Evolutionary conservation across 148 eudicot species (phyloP).

Genomic region (Spergularia marina): DNA sequence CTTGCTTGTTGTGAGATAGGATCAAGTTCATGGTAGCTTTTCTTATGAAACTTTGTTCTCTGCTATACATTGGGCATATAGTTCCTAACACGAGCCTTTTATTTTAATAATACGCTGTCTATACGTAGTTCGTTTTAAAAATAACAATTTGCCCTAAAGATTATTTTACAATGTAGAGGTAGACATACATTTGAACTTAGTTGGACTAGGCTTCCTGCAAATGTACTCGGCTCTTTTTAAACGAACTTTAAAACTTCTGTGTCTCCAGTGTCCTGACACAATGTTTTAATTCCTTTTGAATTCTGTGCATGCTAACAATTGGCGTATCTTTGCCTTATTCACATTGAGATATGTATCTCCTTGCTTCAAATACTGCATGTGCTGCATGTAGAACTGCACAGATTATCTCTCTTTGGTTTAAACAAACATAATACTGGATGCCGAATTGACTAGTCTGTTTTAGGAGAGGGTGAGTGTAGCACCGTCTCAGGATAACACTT

Average conservation of each 20-base stretch:
- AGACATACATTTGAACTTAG: background rate
- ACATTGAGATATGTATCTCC: too few relatives aligned
- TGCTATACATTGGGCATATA: background rate
- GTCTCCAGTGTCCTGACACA: too few relatives aligned
- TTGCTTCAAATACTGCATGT: background rate
- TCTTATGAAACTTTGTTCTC: background rate
- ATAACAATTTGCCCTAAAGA: too few relatives aligned
- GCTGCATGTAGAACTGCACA: background rate
- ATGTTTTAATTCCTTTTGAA: too few relatives aligned
- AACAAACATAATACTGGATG: background rate
- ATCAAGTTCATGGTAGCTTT: slow-evolving; percentile 3
- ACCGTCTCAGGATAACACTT: background rate
- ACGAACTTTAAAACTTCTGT: too few relatives aligned
- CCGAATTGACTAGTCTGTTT: background rate
- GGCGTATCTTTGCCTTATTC: too few relatives aligned
- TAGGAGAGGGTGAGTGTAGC: background rate
- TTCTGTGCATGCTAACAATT: too few relatives aligned
- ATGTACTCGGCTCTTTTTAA: too few relatives aligned
- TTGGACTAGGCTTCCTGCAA: too few relatives aligned
- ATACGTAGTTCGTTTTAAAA: too few relatives aligned
- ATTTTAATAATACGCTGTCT: too few relatives aligned
- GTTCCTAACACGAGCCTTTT: background rate
- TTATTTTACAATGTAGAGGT: too few relatives aligned
- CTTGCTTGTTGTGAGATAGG: background rate
- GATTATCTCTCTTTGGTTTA: background rate